Conservation (phyloP, 2,329 filamentous ascomycete genomes). For the Coniochaeta sp. region DNA sequence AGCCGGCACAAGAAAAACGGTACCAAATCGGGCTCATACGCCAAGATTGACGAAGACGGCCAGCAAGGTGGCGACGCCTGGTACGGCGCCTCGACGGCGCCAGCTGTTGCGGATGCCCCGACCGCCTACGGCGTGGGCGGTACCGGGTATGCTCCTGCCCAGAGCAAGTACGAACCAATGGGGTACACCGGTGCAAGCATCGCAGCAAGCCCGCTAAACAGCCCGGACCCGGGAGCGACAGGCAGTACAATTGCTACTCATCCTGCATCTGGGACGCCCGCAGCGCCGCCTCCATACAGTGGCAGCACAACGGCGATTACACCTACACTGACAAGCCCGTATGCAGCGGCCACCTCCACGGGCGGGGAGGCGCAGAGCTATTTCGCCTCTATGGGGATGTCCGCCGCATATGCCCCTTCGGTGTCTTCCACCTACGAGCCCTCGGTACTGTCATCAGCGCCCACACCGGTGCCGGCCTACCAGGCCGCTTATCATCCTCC, state of each 20-base stretch:
- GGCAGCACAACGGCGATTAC: neutral
- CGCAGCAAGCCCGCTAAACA: neutral
- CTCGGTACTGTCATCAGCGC: neutral
- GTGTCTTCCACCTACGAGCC: neutral
- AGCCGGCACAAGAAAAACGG: neutral
- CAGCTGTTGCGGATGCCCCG: neutral
- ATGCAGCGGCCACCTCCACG: neutral
- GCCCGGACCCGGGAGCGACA: neutral
- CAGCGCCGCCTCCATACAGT: neutral
- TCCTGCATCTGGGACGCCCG: neutral
- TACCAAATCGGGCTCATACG: slow-evolving; percentile 2
- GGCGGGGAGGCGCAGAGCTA: neutral
- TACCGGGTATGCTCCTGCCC: slow-evolving; percentile 1
- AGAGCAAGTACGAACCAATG: slow-evolving; percentile 5
- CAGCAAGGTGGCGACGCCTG: neutral
- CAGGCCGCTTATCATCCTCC: neutral
- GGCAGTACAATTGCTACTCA: too few relatives aligned
- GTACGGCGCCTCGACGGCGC: neutral
- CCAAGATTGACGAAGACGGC: slow-evolving; percentile 5
- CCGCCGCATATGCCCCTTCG: neutral
- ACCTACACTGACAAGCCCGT: neutral
- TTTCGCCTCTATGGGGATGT: neutral
- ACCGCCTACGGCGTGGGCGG: slow-evolving; percentile 5
- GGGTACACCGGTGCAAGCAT: neutral
- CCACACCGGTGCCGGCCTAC: neutral